Percentiles rank a stretch among this genome's conserved stretches.
Conservation (phyloP, 352 stramenopile species). For the Phytophthora macrochlamydospora region DNA sequence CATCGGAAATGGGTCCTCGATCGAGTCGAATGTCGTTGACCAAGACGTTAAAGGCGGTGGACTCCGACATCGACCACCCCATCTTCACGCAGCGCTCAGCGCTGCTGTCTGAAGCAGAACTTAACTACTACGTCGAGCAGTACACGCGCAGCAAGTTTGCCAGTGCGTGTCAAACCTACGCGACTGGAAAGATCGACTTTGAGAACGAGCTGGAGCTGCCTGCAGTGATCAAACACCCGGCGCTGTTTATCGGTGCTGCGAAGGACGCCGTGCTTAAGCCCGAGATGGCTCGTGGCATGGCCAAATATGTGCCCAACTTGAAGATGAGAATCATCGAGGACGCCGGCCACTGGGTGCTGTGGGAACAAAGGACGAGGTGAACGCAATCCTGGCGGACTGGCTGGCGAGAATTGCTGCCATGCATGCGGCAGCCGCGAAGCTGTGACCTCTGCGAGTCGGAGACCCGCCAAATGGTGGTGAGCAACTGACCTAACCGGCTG, state of each 20-base stretch:
- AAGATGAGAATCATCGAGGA: conserved; percentile 35
- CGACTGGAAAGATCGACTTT: conserved; percentile 48
- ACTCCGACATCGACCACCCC: conserved; percentile 26
- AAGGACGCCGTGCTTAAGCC: conserved; percentile 55
- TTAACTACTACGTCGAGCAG: conserved; percentile 52
- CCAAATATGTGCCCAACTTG: conserved; percentile 46
- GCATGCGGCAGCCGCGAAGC: conserved; percentile 7
- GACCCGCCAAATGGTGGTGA: background rate
- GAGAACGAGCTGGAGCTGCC: conserved; percentile 37
- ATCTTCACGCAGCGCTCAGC: conserved; percentile 44
- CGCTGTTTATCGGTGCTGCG: conserved; percentile 48
- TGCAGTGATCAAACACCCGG: conserved; percentile 38
- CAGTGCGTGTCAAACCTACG: conserved; percentile 44
- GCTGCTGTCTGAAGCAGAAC: conserved; percentile 47
- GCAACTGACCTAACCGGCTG: conserved; percentile 9
- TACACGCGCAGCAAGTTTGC: conserved; percentile 48
- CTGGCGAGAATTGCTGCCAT: conserved; percentile 22
- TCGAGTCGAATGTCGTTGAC: conserved; percentile 21
- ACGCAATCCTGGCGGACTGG: conserved; percentile 38
- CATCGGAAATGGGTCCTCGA: conserved; percentile 23
- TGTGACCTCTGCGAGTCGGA: conserved; percentile 3
- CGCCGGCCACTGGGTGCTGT: conserved; percentile 52
- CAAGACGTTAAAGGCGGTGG: conserved; percentile 35
- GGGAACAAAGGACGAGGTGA: conserved; percentile 55
- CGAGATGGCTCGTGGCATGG: conserved; percentile 46